Conservation (phyloP, 2,329 filamentous ascomycete species). For the Fusarium sp. region DNA sequence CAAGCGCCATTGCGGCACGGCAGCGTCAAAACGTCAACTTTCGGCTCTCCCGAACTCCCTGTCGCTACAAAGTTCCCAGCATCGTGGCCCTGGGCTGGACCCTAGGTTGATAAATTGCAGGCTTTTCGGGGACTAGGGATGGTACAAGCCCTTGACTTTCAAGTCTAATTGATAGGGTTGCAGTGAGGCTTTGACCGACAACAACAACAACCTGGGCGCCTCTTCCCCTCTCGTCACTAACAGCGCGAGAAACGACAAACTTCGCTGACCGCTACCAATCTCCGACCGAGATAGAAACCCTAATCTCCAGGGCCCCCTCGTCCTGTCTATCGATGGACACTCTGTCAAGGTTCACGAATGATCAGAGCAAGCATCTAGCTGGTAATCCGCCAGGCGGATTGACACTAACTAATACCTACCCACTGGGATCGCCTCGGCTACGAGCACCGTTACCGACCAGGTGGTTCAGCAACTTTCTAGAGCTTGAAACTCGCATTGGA, state of each 20-base stretch:
- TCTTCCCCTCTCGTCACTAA: background rate
- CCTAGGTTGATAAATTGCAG: background rate
- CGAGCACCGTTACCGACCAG: constrained; percentile 3
- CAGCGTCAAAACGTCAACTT: background rate
- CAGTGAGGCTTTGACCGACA: background rate
- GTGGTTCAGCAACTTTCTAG: constrained; percentile 3
- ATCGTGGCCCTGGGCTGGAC: background rate
- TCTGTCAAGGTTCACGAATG: background rate
- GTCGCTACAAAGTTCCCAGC: background rate
- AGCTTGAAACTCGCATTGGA: background rate
- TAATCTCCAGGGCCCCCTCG: background rate
- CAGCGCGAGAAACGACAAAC: background rate
- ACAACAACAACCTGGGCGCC: background rate
- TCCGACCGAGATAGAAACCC: background rate
- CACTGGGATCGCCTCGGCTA: background rate
- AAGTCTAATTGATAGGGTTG: background rate
- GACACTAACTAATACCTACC: background rate
- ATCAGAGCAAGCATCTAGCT: background rate
- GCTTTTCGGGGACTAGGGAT: background rate
- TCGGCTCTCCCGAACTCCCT: background rate
- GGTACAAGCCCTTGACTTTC: background rate
- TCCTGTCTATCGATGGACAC: background rate
- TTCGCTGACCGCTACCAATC: constrained; percentile 3
- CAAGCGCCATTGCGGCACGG: background rate
- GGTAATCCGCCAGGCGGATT: background rate